Percentiles rank a stretch among this genome's conserved stretches.
phyloP scores from a whole-genome alignment of 2,329 filamentous ascomycete species.

The Alternaria brassicae region DNA sequence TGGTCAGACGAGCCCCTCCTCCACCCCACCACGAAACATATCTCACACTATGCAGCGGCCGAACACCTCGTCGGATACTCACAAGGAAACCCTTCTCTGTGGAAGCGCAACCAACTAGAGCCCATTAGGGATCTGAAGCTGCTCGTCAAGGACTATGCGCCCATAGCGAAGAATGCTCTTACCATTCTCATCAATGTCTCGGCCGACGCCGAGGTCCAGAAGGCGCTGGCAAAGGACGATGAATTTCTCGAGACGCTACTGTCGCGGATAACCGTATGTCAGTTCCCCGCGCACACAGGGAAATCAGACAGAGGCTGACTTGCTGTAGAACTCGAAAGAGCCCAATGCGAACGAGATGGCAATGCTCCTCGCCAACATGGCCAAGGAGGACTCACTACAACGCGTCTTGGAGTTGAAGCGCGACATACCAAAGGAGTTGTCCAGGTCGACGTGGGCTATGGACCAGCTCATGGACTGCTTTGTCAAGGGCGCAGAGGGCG shows the following conservation, averaged over 20 bases:
- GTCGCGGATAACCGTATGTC: conserved; percentile 75
- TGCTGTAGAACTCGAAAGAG: conserved; percentile 71
- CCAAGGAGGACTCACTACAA: conserved; percentile 78
- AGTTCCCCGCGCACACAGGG: conserved; percentile 45
- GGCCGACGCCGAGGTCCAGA: conserved; percentile 76
- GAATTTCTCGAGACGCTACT: conserved; percentile 79
- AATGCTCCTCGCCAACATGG: conserved; percentile 92
- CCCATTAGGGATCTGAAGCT: conserved; percentile 89
- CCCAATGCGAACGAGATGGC: conserved; percentile 82
- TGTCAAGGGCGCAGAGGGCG: conserved; percentile 84
- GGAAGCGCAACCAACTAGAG: conserved; percentile 79
- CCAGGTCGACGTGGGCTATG: conserved; percentile 74
- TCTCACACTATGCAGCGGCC: conserved; percentile 63
- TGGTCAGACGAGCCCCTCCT: conserved; percentile 57
- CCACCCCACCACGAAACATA: conserved; percentile 28
- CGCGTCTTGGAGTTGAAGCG: conserved; percentile 73
- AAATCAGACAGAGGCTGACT: conserved; percentile 12
- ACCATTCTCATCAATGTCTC: conserved; percentile 89
- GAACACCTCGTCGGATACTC: conserved; percentile 88
- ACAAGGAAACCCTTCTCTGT: conserved; percentile 77
- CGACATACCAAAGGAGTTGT: conserved; percentile 71
- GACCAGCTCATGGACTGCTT: conserved; percentile 96
- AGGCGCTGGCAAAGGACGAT: conserved; percentile 77
- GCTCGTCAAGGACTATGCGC: conserved; percentile 81
- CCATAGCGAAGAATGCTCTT: conserved; percentile 91